These are phyloP conservation scores for Sungouiella thailandica DNA, from an alignment of 805 yeast genomes.

Conservation along the genomic window DNA sequence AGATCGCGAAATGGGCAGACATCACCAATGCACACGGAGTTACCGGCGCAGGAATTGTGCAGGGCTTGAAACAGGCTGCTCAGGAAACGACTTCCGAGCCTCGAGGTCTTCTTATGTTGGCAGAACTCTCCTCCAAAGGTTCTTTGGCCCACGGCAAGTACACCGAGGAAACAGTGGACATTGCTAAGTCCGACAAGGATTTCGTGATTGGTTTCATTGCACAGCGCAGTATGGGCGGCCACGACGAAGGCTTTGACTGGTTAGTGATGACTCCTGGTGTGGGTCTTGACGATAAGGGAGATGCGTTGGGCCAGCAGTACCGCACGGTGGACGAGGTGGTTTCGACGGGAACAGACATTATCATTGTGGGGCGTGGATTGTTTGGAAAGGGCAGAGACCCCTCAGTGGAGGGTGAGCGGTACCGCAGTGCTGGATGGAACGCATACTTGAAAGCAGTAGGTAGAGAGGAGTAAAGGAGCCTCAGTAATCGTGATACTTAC, in stretches of 20 bases:
- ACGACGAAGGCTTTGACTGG: constrained; percentile 89
- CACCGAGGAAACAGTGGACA: constrained; percentile 81
- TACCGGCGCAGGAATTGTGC: constrained; percentile 90
- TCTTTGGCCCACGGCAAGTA: constrained; percentile 90
- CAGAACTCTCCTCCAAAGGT: constrained; percentile 92
- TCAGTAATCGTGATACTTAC: no score
- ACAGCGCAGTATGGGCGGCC: constrained; percentile 80
- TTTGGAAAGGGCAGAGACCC: constrained; percentile 95
- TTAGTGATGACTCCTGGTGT: constrained; percentile 97
- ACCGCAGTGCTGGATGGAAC: constrained; percentile 91
- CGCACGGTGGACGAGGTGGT: constrained; percentile 86
- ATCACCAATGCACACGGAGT: constrained; percentile 97
- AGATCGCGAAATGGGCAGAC: constrained; percentile 92
- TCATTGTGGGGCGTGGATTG: constrained; percentile 97
- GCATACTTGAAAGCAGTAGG: constrained; percentile 65
- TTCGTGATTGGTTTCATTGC: constrained; percentile 98
- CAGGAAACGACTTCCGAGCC: constrained; percentile 69
- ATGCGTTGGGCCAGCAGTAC: constrained; percentile 93
- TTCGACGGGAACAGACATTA: constrained; percentile 82
- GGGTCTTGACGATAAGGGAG: constrained; percentile 95
- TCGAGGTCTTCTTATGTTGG: constrained; percentile 89
- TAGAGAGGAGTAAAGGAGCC: no score
- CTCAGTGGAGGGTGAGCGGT: constrained; percentile 77
- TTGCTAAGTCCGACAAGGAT: constrained; percentile 74
- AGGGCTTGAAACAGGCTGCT: constrained; percentile 80